These are phyloP conservation scores for Penicillium sp. DNA, from an alignment of 2,329 filamentous ascomycete species.

Conservation along the genomic window DNA sequence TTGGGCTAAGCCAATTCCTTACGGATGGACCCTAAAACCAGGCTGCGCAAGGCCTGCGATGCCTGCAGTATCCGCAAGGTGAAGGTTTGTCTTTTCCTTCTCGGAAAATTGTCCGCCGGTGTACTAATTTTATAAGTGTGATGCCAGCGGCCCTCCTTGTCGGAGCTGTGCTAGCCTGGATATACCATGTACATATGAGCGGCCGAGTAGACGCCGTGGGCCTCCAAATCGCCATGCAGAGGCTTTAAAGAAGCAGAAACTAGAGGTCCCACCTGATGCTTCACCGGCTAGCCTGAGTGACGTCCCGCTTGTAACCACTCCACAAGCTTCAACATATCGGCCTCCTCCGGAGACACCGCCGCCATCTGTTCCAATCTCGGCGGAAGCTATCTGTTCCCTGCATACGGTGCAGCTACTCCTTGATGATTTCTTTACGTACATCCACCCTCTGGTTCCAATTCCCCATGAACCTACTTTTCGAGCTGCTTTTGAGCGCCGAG, in stretches of 20 bases:
- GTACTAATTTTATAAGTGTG: slow-evolving; percentile 51
- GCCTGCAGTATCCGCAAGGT: slow-evolving; percentile 55
- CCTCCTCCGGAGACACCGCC: slow-evolving; percentile 27
- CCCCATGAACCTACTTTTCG: slow-evolving; percentile 50
- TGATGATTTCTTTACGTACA: slow-evolving; percentile 51
- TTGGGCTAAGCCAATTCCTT: slow-evolving; percentile 10
- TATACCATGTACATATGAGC: slow-evolving; percentile 66
- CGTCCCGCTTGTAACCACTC: slow-evolving; percentile 39
- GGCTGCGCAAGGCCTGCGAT: slow-evolving; percentile 54
- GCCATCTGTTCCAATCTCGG: slow-evolving; percentile 50
- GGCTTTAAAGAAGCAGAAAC: slow-evolving; percentile 62
- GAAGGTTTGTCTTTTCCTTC: slow-evolving; percentile 41
- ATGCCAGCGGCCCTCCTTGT: slow-evolving; percentile 66
- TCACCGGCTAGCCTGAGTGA: slow-evolving; percentile 43
- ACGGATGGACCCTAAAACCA: slow-evolving; percentile 40
- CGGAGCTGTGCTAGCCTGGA: slow-evolving; percentile 63
- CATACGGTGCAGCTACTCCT: slow-evolving; percentile 41
- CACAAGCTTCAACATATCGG: slow-evolving; percentile 27
- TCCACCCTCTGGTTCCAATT: slow-evolving; percentile 48
- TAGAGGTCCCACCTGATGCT: slow-evolving; percentile 39
- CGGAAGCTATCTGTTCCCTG: slow-evolving; percentile 47
- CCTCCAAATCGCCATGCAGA: slow-evolving; percentile 67
- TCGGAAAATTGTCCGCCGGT: not conserved
- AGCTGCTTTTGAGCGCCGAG: slow-evolving; percentile 42
- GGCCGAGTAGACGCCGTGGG: slow-evolving; percentile 62